Conservation (phyloP, 2,329 filamentous ascomycete species). For the Ophiostoma piceae region DNA sequence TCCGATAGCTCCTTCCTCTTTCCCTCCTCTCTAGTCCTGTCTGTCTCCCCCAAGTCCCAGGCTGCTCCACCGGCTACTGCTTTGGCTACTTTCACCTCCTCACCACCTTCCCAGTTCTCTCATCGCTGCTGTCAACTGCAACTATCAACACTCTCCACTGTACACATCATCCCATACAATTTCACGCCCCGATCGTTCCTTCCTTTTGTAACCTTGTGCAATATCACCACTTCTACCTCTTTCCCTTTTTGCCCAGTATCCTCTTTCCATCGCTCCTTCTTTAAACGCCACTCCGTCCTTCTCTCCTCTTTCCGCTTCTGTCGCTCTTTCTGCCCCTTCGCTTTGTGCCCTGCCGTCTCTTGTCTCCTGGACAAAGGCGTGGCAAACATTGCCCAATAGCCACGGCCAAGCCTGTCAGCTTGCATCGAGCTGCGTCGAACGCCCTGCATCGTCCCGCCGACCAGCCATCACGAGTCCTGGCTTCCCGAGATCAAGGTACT, state of each 20-base stretch:
- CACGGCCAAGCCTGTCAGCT: not conserved
- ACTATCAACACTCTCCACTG: slow-evolving; percentile 9
- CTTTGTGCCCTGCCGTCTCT: slow-evolving; percentile 6
- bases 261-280: not conserved
- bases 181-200: not conserved
- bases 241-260: not conserved
- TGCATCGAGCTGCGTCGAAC: slow-evolving; percentile 1
- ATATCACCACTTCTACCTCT: not conserved
- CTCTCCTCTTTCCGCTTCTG: not conserved
- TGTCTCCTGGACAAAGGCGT: slow-evolving; percentile 10
- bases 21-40: slow-evolving; percentile 1
- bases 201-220: not conserved
- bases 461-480: not conserved
- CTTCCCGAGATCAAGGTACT: not conserved
- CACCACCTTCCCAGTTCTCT: slow-evolving; percentile 14
- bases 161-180: slow-evolving; percentile 5
- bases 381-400: slow-evolving; percentile 11
- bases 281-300: not conserved
- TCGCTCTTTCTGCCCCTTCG: not conserved
- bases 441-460: not conserved
- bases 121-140: slow-evolving; percentile 3
- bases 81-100: not conserved
- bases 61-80: not conserved
- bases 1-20: slow-evolving; percentile 7
- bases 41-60: not conserved